These are phyloP conservation scores for Fagopyrum homotropicum DNA, from an alignment of 148 eudicot genomes.

Conservation along the genomic window DNA sequence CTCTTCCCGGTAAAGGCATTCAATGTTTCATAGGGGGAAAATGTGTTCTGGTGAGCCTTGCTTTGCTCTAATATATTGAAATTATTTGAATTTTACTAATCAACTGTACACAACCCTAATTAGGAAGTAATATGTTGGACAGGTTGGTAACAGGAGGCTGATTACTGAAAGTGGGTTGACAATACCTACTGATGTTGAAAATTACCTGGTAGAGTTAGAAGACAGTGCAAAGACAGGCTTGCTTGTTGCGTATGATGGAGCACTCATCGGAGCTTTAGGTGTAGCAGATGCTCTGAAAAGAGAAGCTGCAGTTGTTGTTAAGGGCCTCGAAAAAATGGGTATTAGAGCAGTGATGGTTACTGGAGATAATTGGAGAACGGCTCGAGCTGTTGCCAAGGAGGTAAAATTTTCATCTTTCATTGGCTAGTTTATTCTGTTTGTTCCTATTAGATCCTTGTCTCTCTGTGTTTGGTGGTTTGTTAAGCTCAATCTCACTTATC, in stretches of 20 bases:
- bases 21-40: conserved; percentile 59
- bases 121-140: conserved; percentile 16
- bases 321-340: conserved; percentile 93
- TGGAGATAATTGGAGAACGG: conserved; percentile 96
- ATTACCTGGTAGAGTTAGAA: conserved; percentile 65
- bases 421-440: not conserved
- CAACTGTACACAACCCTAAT: not conserved
- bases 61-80: not conserved
- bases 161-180: conserved; percentile 57
- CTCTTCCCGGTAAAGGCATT: conserved; percentile 85
- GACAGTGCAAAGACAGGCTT: conserved; percentile 85
- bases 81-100: not conserved
- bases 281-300: conserved; percentile 94
- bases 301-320: conserved; percentile 91
- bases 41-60: conserved; percentile 58
- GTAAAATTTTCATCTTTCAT: conserved; percentile 24
- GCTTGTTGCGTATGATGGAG: conserved; percentile 62
- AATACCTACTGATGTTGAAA: conserved; percentile 47
- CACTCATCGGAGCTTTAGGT: conserved; percentile 69
- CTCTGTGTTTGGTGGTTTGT: not conserved
- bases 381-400: conserved; percentile 90
- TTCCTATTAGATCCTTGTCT: not conserved
- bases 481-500: not conserved
- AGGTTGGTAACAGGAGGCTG: conserved; percentile 90
- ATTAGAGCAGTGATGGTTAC: conserved; percentile 89